These are phyloP conservation scores for Gossypium lobatum DNA, from an alignment of 441 rosid genomes.

Conservation along the genomic window DNA sequence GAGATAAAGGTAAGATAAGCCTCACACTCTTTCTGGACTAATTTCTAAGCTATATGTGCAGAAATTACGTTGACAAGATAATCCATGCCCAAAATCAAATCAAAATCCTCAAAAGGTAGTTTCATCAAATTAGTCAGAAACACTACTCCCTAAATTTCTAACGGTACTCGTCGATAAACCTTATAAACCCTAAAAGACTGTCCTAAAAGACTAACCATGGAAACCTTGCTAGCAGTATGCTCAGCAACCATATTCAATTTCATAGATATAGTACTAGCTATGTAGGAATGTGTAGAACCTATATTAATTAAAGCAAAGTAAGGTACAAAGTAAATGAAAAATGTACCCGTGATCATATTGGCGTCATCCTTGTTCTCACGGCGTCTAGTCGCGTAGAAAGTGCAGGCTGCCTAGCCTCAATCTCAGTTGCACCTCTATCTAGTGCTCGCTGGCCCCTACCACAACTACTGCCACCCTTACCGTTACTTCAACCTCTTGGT, in stretches of 20 bases:
- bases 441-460: not conserved
- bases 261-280: not conserved
- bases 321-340: not conserved
- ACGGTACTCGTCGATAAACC: not conserved
- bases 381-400: not conserved
- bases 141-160: not conserved
- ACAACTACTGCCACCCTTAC: not conserved
- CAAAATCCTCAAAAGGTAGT: not conserved
- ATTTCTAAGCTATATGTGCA: not conserved
- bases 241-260: not conserved
- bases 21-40: not conserved
- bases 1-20: not conserved
- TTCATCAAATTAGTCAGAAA: not conserved
- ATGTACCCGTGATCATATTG: not conserved
- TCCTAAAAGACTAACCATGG: not conserved
- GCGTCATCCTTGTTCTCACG: not conserved
- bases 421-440: not conserved
- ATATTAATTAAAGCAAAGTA: not conserved
- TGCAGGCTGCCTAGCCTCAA: not conserved
- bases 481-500: not conserved
- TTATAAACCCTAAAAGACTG: not conserved
- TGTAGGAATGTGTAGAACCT: not conserved
- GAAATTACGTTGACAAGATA: no score
- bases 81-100: not conserved
- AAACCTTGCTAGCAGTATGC: not conserved